phyloP scores from a whole-genome alignment of 805 yeast genomes.

The Henningerozyma blattae region DNA sequence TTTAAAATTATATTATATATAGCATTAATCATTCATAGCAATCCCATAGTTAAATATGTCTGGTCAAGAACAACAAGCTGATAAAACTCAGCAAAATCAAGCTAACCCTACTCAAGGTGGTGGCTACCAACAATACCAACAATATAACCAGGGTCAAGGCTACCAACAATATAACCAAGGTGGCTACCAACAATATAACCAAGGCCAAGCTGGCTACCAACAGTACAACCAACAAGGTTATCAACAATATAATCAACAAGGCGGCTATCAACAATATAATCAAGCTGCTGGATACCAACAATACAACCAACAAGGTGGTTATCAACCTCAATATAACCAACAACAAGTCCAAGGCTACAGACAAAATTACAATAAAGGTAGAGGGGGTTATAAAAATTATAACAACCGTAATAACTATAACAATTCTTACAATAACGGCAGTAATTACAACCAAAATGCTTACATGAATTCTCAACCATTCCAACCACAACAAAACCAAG shows the following conservation, averaged over 20 bases:
- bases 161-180: slow-evolving; percentile 4
- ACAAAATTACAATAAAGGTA: neutral
- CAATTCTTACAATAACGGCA: slow-evolving; percentile 1
- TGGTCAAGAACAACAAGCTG: slow-evolving; percentile 1
- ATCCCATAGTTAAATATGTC: too few relatives aligned
- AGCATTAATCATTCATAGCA: too few relatives aligned
- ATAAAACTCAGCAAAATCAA: slow-evolving; percentile 1
- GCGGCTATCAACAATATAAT: slow-evolving; percentile 16
- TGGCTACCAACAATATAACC: slow-evolving; percentile 3
- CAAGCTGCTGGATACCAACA: slow-evolving; percentile 20
- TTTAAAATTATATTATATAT: too few relatives aligned
- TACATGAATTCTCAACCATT: slow-evolving; percentile 14
- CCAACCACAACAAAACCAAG: slow-evolving; percentile 27
- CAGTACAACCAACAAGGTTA: slow-evolving; percentile 8
- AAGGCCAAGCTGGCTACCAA: slow-evolving; percentile 4
- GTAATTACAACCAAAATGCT: slow-evolving; percentile 4
- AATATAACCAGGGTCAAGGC: slow-evolving; percentile 6
- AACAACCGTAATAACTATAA: slow-evolving; percentile 6
- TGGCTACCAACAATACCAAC: slow-evolving; percentile 3
- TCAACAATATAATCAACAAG: slow-evolving; percentile 12
- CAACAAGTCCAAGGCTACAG: slow-evolving; percentile 5
- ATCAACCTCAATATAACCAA: slow-evolving; percentile 14
- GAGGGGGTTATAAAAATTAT: slow-evolving; percentile 12
- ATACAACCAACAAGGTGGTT: slow-evolving; percentile 19
- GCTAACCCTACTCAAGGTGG: too few relatives aligned